Base-by-base conservation (phyloP, 768 basidiomycete species). In the Leccinellum rugosiceps region DNA sequence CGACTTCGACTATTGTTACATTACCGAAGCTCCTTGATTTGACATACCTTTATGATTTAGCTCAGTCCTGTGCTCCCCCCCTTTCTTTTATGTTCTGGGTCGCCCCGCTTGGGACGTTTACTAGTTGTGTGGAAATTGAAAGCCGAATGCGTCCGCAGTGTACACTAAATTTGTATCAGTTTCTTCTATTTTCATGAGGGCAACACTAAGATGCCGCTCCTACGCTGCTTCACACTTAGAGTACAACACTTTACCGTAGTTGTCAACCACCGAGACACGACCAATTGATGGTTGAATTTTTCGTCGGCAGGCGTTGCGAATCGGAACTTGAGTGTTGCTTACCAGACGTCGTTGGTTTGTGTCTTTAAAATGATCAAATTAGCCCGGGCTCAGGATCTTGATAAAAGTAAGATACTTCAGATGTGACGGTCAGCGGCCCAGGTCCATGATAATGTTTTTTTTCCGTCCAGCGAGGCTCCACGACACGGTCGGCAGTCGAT, bases 1-100 rank as follows among this genome's bases (percentile, higher is more conserved):
- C 14, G 66, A 58, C 26, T 65, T 67, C 15, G 67, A 69, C 2
- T 67, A 67, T 49, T 69, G 65, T 46, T 67, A 65, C 50, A n/a
- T 58, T 8, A 5, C 55, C 4, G 56, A 66, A 46, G 48, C 21
- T 8, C 35, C 9, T 38, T 38, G 35, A 6, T 47, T 13, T 63
- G 53, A 63, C 19, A 23, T n/a, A 13, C 35, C 35, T 15, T 38
- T 38, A 38, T 3, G 11, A 11, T 19, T 38, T 41, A n/a, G 19
- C 38, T 35, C 26, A 6, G 15, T 46, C 17, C 38, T 43, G n/a
- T 8, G 19, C 38, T n/a, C 38, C 11, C 14, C 26, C 23, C 17
- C 17, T 26, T 55, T 35, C 38, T 41, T n/a, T n/a, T 41, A 41
- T n/a, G 38, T n/a, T 41, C n/a, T 41, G 38, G 38, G 38, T 41